Evolutionary conservation across 768 basidiomycete species (phyloP).

Genomic region (Tubosaeta sp.): DNA sequence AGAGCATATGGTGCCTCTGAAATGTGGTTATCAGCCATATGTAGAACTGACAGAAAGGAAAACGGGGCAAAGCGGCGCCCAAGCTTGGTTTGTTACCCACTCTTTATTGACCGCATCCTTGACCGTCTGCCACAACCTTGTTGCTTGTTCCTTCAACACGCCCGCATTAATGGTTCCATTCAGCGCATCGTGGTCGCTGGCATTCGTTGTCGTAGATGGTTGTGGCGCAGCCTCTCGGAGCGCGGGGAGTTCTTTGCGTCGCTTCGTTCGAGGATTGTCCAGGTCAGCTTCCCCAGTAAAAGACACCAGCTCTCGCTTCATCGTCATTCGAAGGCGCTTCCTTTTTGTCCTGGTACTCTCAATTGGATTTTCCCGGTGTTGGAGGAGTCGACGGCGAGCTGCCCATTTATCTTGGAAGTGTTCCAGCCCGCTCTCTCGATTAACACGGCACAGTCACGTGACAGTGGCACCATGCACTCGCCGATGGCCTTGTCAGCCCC

Average conservation of each 20-base stretch:
- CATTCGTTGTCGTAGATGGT: constrained; percentile 30
- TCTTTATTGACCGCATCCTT: constrained; percentile 84
- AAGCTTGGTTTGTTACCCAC: constrained; percentile 58
- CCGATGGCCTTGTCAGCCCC: no score
- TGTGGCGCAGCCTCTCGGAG: constrained; percentile 37
- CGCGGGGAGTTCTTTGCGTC: constrained; percentile 42
- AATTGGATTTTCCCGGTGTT: constrained; percentile 24
- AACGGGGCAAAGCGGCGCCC: constrained; percentile 35
- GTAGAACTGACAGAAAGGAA: constrained; percentile 39
- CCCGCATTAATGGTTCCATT: constrained; percentile 21
- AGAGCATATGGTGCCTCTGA: constrained; percentile 62
- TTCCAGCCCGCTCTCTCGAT: constrained; percentile 19
- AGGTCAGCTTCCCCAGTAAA: constrained; percentile 36
- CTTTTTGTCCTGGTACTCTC: constrained; percentile 18
- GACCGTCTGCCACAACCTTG: constrained; percentile 72
- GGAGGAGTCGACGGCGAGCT: constrained; percentile 26
- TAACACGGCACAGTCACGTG: constrained; percentile 28
- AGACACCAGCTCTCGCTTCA: constrained; percentile 48
- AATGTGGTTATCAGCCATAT: constrained; percentile 27
- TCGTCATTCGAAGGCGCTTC: constrained; percentile 33
- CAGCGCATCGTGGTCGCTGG: constrained; percentile 21
- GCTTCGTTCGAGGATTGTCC: constrained; percentile 48
- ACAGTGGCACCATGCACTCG: constrained; percentile 1
- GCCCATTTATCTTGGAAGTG: constrained; percentile 32
- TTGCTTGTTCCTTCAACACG: constrained; percentile 58